Evolutionary conservation across 345 rosid genomes (phyloP).

Genomic region (Aquilaria sinensis): DNA sequence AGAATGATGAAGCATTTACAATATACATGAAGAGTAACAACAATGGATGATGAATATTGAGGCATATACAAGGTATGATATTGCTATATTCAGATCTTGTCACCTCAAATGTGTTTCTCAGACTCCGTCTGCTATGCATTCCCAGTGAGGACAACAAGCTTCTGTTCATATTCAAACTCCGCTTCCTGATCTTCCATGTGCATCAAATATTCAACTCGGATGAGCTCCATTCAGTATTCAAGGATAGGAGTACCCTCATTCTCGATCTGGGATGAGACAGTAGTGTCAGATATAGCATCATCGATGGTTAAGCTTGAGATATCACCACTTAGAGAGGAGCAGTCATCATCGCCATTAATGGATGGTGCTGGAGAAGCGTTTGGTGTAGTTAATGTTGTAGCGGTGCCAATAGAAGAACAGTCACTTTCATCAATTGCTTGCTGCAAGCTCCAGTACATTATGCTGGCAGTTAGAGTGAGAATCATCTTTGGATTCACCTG

Average conservation of each 20-base stretch:
- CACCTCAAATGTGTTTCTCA: not conserved
- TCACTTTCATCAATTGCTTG: slow-evolving; percentile 46
- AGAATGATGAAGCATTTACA: too few species aligned
- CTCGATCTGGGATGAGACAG: slow-evolving; percentile 42
- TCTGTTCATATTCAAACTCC: too few species aligned
- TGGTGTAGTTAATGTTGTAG: slow-evolving; percentile 29
- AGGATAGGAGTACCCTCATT: slow-evolving; percentile 29
- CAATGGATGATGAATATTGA: too few species aligned
- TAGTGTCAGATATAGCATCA: slow-evolving; percentile 54
- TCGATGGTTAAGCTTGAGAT: slow-evolving; percentile 48
- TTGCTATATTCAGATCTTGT: too few species aligned
- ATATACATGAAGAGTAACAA: too few species aligned
- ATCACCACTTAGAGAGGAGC: slow-evolving; percentile 54
- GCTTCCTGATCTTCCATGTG: too few species aligned
- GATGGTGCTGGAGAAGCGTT: slow-evolving; percentile 71
- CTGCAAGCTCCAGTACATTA: slow-evolving; percentile 90
- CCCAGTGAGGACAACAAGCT: not conserved
- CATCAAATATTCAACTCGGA: too few species aligned
- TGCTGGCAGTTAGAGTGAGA: slow-evolving; percentile 73
- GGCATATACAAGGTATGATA: too few species aligned
- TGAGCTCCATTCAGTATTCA: slow-evolving; percentile 11
- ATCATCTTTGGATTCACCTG: slow-evolving; percentile 98
- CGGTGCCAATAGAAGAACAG: slow-evolving; percentile 31
- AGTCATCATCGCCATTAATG: slow-evolving; percentile 65
- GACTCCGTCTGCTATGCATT: not conserved